Evolutionary conservation across 116 monocot species (phyloP).

Genomic region (Phalaenopsis hybrid): DNA sequence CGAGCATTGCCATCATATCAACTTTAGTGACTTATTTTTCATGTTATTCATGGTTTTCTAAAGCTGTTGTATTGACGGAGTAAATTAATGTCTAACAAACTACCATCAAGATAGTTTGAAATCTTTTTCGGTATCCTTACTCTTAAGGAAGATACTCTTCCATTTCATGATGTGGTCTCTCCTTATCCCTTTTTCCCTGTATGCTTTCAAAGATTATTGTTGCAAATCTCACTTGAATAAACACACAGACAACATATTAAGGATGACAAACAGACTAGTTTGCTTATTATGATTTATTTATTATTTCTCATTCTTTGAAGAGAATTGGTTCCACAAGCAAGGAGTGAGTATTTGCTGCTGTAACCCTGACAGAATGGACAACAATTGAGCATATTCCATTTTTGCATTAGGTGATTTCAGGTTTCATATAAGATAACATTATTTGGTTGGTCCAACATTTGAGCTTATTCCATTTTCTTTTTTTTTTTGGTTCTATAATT

Average conservation of each 20-base stretch:
- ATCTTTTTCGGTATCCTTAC: not conserved
- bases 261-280: not conserved
- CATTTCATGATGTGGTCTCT: not conserved
- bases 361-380: not conserved
- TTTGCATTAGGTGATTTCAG: not conserved
- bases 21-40: slow-evolving; percentile 4
- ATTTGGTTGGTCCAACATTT: not conserved
- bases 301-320: not conserved
- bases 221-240: not conserved
- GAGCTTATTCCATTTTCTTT: not conserved
- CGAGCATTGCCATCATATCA: not conserved
- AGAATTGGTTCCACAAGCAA: not conserved
- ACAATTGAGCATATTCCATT: not conserved
- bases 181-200: not conserved
- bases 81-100: not conserved
- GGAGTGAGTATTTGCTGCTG: not conserved
- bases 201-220: not conserved
- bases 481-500: not conserved
- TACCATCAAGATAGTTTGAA: not conserved
- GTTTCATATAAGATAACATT: not conserved
- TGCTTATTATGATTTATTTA: not conserved
- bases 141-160: not conserved
- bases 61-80: not conserved
- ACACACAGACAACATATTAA: not conserved
- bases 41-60: not conserved